A percentile compares a stretch with the other conserved stretches of the same genome.
These are phyloP conservation scores for Chalciporus piperatus DNA, from an alignment of 768 basidiomycete species.

Conservation along the genomic window DNA sequence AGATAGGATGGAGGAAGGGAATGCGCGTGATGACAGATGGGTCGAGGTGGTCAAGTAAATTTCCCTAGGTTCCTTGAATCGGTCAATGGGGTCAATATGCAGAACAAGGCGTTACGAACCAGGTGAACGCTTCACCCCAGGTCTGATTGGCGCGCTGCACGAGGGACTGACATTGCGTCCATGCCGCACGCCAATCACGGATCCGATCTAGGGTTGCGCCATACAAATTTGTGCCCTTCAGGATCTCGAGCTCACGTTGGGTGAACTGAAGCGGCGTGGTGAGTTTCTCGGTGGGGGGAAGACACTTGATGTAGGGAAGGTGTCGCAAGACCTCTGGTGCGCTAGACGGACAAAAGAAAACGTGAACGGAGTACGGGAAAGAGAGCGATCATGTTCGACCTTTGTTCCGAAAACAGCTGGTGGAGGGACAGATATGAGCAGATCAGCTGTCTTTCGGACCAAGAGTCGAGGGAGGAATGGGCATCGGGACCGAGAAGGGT, in stretches of 20 bases:
- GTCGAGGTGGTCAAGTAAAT: constrained; percentile 69
- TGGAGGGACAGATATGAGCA: constrained; percentile 66
- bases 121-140: constrained; percentile 58
- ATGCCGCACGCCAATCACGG: constrained; percentile 61
- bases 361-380: constrained; percentile 1
- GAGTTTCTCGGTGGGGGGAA: constrained; percentile 58
- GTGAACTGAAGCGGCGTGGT: constrained; percentile 77
- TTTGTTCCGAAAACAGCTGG: constrained; percentile 45
- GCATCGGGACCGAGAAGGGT: constrained; percentile 33
- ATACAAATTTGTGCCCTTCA: constrained; percentile 79
- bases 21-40: constrained; percentile 84
- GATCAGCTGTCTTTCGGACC: constrained; percentile 67
- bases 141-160: constrained; percentile 34
- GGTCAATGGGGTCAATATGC: too few relatives aligned
- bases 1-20: constrained; percentile 81
- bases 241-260: constrained; percentile 53
- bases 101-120: constrained; percentile 47
- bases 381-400: constrained; percentile 22
- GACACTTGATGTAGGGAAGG: constrained; percentile 60
- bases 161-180: constrained; percentile 48
- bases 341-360: constrained; percentile 4
- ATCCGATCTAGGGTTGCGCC: constrained; percentile 71
- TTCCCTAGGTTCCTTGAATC: constrained; percentile 48
- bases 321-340: constrained; percentile 33
- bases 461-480: constrained; percentile 28